Conservation (phyloP, 2,329 filamentous ascomycete genomes). For the Sporothrix variecibatus region DNA sequence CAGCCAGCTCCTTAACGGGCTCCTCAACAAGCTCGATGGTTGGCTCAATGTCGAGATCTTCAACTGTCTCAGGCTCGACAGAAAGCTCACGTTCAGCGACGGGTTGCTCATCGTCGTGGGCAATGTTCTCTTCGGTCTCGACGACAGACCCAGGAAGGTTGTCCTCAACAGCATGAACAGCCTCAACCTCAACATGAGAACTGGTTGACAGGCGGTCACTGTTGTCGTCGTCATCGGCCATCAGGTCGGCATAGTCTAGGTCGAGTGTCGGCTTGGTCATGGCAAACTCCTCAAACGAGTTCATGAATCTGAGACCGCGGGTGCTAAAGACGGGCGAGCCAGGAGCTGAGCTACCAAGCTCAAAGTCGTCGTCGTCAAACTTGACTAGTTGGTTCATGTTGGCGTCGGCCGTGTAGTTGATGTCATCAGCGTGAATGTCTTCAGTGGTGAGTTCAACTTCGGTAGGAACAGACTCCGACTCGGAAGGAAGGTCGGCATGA, state of each 20-base stretch:
- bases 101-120: not conserved
- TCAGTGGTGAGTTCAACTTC: not conserved
- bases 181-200: not conserved
- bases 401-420: not conserved
- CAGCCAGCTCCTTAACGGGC: not conserved
- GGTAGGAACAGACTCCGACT: conserved; percentile 10
- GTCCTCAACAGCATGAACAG: not conserved
- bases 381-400: not conserved
- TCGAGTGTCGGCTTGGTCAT: conserved; percentile 20
- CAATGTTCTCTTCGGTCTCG: not conserved
- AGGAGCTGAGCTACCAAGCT: not conserved
- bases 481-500: not conserved
- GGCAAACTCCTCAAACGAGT: conserved; percentile 24
- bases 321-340: not conserved
- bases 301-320: not conserved
- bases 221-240: not conserved
- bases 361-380: not conserved
- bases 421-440: not conserved
- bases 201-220: not conserved
- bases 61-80: not conserved
- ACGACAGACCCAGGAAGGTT: not conserved
- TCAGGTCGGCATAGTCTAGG: not conserved
- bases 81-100: not conserved
- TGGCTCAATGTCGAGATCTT: not conserved
- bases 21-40: not conserved